These are phyloP conservation scores for Linnemannia zychae DNA, from an alignment of 192 early-diverging fungal species.

Conservation along the genomic window DNA sequence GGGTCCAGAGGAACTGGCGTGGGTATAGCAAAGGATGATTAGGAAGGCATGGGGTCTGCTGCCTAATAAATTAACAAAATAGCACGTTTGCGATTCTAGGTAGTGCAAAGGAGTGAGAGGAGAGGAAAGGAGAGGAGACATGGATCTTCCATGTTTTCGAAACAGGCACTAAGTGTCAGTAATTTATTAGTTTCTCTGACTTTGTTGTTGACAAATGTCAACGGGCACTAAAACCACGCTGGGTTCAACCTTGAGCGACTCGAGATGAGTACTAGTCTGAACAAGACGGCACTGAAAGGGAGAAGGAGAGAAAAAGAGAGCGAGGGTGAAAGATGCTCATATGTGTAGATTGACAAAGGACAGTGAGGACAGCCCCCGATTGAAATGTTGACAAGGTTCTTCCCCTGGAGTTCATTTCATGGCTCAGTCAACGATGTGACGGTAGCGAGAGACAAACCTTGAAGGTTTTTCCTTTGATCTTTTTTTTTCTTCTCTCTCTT, in stretches of 20 bases:
- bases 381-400: too few relatives aligned
- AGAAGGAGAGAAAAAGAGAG: too few relatives aligned
- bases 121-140: neutral
- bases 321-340: too few relatives aligned
- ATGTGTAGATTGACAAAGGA: too few relatives aligned
- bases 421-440: neutral
- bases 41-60: neutral
- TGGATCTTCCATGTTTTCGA: neutral
- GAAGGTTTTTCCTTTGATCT: neutral
- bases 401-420: too few relatives aligned
- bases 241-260: too few relatives aligned
- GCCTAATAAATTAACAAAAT: neutral
- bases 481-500: neutral
- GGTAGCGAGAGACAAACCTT: too few relatives aligned
- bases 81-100: slow-evolving; percentile 2
- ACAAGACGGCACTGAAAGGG: too few relatives aligned
- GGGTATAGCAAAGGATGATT: neutral
- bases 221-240: too few relatives aligned
- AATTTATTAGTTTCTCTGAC: neutral
- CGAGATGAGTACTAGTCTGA: too few relatives aligned
- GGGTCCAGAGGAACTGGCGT: neutral
- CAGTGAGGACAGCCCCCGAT: too few relatives aligned
- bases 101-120: neutral
- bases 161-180: neutral
- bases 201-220: too few relatives aligned